Evolutionary conservation across 129 eudicot genomes (phyloP).

Genomic region (Chrysanthemum makinoi): DNA sequence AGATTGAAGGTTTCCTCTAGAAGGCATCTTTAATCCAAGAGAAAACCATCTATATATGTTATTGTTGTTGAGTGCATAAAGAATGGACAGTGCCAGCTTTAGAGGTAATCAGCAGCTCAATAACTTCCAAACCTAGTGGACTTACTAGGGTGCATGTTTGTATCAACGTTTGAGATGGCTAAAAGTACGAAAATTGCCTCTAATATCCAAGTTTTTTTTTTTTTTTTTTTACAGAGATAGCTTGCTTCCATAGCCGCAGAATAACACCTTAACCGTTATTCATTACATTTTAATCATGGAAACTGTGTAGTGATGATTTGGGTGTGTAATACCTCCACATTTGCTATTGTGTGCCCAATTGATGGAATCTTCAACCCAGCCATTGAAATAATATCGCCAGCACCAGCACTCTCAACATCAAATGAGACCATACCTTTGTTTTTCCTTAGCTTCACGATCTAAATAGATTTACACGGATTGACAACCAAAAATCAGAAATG

Average conservation of each 20-base stretch:
- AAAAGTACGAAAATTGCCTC: neutral
- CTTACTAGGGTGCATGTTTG: neutral
- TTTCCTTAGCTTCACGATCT: conserved; percentile 86
- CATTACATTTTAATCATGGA: neutral
- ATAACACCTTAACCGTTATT: neutral
- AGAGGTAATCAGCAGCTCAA: neutral
- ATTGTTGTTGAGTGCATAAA: neutral
- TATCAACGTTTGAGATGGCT: neutral
- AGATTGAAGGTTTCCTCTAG: neutral
- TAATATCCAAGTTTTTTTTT: neutral
- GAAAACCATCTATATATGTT: neutral
- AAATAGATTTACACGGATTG: conserved; percentile 9
- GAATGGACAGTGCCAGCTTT: conserved; percentile 2
- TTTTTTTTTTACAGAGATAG: neutral
- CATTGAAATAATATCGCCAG: conserved; percentile 93
- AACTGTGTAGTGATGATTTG: neutral
- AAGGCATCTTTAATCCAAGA: neutral
- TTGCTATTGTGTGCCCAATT: conserved; percentile 89
- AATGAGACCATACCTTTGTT: conserved; percentile 66
- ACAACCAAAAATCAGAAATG: neutral
- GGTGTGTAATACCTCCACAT: conserved; percentile 53
- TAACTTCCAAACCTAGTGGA: neutral
- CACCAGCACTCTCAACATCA: conserved; percentile 87
- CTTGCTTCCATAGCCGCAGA: neutral
- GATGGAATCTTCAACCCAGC: conserved; percentile 87